These are phyloP conservation scores for Diaporthe vexans DNA, from an alignment of 2,329 filamentous ascomycete genomes.

Conservation along the genomic window DNA sequence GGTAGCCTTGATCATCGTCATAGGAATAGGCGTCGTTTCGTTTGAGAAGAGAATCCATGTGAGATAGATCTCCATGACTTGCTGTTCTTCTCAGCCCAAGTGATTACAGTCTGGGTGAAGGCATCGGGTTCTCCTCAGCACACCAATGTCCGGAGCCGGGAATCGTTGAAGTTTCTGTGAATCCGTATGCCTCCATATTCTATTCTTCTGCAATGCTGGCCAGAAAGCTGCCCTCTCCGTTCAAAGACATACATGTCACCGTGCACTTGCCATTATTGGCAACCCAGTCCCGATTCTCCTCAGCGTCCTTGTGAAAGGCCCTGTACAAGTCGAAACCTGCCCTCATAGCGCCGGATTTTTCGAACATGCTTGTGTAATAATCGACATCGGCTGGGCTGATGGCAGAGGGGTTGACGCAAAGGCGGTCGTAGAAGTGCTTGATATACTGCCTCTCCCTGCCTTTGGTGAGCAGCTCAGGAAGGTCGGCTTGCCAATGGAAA, in stretches of 20 bases:
- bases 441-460: constrained; percentile 58
- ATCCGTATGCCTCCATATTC: neutral
- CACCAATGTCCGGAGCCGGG: constrained; percentile 3
- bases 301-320: constrained; percentile 51
- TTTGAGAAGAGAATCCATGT: no score
- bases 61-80: neutral
- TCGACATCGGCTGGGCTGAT: constrained; percentile 55
- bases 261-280: constrained; percentile 48
- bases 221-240: constrained; percentile 11
- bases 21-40: no score
- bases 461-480: constrained; percentile 30
- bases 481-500: constrained; percentile 1
- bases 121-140: neutral
- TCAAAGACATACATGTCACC: constrained; percentile 7
- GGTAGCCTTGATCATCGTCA: no score
- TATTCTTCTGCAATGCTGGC: neutral
- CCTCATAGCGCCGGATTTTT: constrained; percentile 51
- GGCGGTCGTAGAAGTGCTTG: constrained; percentile 58
- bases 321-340: constrained; percentile 52
- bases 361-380: constrained; percentile 54
- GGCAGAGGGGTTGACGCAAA: constrained; percentile 53
- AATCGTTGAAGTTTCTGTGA: neutral
- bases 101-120: constrained; percentile 2
- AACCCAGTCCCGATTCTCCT: constrained; percentile 49
- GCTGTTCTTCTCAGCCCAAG: neutral